Evolutionary conservation across 495 filamentous ascomycete genomes (phyloP).

Genomic region (Penicillium cataractarum): DNA sequence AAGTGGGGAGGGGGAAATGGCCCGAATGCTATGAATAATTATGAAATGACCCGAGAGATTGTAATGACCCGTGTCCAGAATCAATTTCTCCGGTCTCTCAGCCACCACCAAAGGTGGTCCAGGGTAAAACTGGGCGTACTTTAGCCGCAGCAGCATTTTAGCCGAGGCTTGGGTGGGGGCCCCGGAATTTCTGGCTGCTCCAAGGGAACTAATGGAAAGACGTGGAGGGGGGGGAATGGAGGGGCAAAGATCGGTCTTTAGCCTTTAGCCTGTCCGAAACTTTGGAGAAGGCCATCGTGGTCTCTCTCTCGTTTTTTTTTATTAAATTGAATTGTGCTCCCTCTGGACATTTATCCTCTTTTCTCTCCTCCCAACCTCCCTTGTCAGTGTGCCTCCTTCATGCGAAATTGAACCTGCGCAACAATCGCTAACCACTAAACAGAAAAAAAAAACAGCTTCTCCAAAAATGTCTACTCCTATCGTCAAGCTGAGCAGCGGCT

Average conservation of each 20-base stretch:
- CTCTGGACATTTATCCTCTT: not conserved
- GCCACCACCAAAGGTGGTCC: too few species aligned
- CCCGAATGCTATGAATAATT: not conserved
- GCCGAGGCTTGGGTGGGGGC: slow-evolving; percentile 11
- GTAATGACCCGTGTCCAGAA: not conserved
- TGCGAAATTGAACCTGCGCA: too few species aligned
- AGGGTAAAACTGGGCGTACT: not conserved
- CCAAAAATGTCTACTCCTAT: slow-evolving; percentile 36
- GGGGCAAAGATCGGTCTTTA: not conserved
- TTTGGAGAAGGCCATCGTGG: not conserved
- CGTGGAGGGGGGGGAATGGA: not conserved
- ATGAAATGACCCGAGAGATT: not conserved
- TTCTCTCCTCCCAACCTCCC: not conserved
- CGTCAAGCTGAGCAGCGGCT: slow-evolving; percentile 79
- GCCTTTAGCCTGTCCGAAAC: slow-evolving; percentile 7
- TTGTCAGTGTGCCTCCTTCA: not conserved
- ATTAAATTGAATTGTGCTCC: slow-evolving; percentile 6
- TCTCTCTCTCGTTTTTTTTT: not conserved
- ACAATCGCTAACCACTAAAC: too few species aligned
- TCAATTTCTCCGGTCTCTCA: not conserved
- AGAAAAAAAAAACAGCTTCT: not conserved
- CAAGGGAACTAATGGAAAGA: not conserved
- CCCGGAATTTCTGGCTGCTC: not conserved
- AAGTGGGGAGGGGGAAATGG: not conserved
- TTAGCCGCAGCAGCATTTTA: slow-evolving; percentile 16